Evolutionary conservation across 208 protist species (phyloP), one percentile per base, ranked within the genome.

Genomic region (Trypanosoma platydactyli): DNA sequence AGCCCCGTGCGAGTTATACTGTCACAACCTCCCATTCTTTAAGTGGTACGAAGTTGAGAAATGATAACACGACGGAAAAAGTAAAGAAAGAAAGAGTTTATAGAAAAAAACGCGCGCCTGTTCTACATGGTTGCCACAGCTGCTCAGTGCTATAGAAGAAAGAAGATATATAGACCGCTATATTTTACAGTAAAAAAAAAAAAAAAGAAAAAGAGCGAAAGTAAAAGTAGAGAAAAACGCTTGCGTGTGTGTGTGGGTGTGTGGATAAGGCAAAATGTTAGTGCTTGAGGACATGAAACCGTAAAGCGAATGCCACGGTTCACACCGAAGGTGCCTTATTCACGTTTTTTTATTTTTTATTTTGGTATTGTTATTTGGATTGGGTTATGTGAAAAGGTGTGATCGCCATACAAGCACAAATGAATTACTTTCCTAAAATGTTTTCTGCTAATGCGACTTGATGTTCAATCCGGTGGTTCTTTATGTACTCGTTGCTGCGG

Each of bases 91-190:
- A 55, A 55, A 54, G 62, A 44, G 20, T 15, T 16, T 48, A 65
- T 56, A 65, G 60, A 62, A 55, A 38, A 20, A 55, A 24, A 20
- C 64, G 64, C 18, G 13, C n/a, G 48, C 52, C 54, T 27, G 45
- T 62, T 24, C 3, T 54, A 9, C 22, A 73, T 18, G 67, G 59
- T 1, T 73, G 67, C 42, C 67, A 73, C 27, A 5, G 15, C 3
- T 73, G 67, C 30, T 24, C 42, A n/a, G 42, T 73, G 29, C 1
- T 73, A 66, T 73, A 73, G 67, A 73, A 27, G 7, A 22, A 13
- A 42, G 40, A 41, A 64, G 13, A 18, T 35, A 46, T 9, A 56
- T 40, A 40, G 7, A 67, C 24, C n/a, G n/a, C n/a, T n/a, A n/a
- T n/a, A n/a, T n/a, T n/a, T n/a, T n/a, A n/a, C n/a, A n/a, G 50